Conservation (phyloP, 1,284 basidiomycete species). For the Puccinia horiana region DNA sequence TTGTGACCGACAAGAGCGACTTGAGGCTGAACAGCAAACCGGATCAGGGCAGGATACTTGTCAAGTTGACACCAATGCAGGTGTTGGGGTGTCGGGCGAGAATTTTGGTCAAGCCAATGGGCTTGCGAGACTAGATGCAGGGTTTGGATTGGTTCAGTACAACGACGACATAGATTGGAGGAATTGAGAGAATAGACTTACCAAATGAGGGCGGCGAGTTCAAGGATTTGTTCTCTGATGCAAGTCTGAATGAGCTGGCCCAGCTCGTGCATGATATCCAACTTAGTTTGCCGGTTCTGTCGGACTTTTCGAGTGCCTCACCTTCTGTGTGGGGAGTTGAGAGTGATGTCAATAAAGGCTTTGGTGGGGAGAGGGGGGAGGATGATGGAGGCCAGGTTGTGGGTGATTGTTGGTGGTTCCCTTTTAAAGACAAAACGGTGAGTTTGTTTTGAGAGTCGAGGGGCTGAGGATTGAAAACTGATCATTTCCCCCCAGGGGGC, state of each 20-base stretch:
- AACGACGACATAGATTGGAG: not conserved
- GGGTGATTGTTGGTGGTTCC: not conserved
- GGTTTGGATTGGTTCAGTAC: not conserved
- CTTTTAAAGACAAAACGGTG: not conserved
- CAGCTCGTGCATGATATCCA: not conserved
- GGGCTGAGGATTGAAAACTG: not conserved
- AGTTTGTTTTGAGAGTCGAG: not conserved
- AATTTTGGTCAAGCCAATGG: not conserved
- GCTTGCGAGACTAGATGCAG: not conserved
- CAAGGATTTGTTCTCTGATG: not conserved
- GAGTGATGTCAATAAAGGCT: not conserved
- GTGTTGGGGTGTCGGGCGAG: not conserved
- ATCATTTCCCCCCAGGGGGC: too few relatives aligned
- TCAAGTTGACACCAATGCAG: not conserved
- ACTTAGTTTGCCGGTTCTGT: not conserved
- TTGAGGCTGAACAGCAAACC: not conserved
- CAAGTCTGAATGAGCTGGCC: not conserved
- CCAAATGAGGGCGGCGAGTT: not conserved
- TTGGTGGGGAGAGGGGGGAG: not conserved
- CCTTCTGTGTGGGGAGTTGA: not conserved
- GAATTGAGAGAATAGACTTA: not conserved
- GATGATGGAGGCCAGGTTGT: not conserved
- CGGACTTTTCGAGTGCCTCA: not conserved
- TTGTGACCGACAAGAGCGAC: too few relatives aligned
- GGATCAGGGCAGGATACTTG: not conserved